These are phyloP conservation scores for Paraphaeosphaeria sporulosa DNA, from an alignment of 2,329 filamentous ascomycete species.

Conservation along the genomic window DNA sequence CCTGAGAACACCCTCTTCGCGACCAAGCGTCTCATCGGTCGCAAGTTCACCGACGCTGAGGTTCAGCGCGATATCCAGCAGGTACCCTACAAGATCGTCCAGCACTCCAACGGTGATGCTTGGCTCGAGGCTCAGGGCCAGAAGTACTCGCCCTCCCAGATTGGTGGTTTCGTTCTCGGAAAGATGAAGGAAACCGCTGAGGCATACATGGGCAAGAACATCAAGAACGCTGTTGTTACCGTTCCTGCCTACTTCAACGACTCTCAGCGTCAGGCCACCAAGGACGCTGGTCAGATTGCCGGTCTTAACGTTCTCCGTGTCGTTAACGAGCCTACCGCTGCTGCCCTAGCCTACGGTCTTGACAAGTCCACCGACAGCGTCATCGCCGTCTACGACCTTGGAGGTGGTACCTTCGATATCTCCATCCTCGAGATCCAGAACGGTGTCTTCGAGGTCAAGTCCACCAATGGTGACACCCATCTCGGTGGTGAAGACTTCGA, in stretches of 20 bases:
- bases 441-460: constrained; percentile 99
- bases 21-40: constrained; percentile 97
- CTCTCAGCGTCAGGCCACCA: constrained; percentile 95
- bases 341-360: constrained; percentile 92
- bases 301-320: constrained; percentile 97
- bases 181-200: constrained; percentile 99
- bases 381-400: constrained; percentile 96
- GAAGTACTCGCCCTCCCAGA: constrained; percentile 98
- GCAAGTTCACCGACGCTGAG: constrained; percentile 93
- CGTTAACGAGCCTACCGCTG: constrained; percentile 96
- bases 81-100: constrained; percentile 97
- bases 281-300: constrained; percentile 96
- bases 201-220: constrained; percentile 84
- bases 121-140: constrained; percentile 94
- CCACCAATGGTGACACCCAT: constrained; percentile 98
- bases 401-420: constrained; percentile 99
- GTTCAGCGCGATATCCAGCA: constrained; percentile 97
- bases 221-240: constrained; percentile 97
- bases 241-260: constrained; percentile 99
- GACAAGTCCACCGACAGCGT: constrained; percentile 92
- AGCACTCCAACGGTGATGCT: constrained; percentile 95
- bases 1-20: constrained; percentile 98
- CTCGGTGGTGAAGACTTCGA: constrained; percentile 98
- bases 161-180: constrained; percentile 93
- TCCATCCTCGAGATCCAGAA: constrained; percentile 97